Evolutionary conservation across 768 basidiomycete genomes (phyloP).

Genomic region (Dioszegia crocea): DNA sequence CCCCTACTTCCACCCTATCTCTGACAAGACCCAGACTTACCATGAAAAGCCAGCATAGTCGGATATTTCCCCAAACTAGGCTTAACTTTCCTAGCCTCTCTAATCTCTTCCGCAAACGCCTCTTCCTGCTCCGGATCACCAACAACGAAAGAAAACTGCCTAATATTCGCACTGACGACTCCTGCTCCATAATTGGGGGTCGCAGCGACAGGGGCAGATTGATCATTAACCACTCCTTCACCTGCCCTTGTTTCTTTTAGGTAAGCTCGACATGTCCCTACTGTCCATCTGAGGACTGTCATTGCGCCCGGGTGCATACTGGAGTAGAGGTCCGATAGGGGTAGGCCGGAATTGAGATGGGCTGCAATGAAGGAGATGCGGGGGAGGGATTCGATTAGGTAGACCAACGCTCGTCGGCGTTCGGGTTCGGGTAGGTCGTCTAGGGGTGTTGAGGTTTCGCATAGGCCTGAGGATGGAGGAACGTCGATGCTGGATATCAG

Average conservation of each 20-base stretch:
- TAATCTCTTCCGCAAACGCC: slow-evolving; percentile 23
- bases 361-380: slow-evolving; percentile 21
- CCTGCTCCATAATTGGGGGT: neutral
- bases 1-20: neutral
- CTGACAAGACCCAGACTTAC: neutral
- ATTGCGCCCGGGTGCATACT: slow-evolving; percentile 14
- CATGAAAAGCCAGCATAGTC: slow-evolving; percentile 29
- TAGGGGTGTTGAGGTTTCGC: slow-evolving; percentile 1
- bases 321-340: slow-evolving; percentile 8
- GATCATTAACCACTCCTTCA: slow-evolving; percentile 19
- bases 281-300: slow-evolving; percentile 29
- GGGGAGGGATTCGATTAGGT: slow-evolving; percentile 29
- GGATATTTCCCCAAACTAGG: slow-evolving; percentile 16
- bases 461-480: slow-evolving; percentile 13
- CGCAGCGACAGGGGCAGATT: neutral
- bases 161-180: neutral
- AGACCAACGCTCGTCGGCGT: slow-evolving; percentile 18
- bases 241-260: slow-evolving; percentile 23
- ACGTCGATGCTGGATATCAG: slow-evolving; percentile 15
- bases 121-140: slow-evolving; percentile 31
- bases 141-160: slow-evolving; percentile 34
- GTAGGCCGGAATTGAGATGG: slow-evolving; percentile 10
- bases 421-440: slow-evolving; percentile 12
- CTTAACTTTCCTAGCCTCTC: slow-evolving; percentile 11
- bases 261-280: slow-evolving; percentile 34